Evolutionary conservation across 305 asterid genomes (phyloP), one percentile per base, ranked within the genome.

Genomic region (Rubia peregrina): DNA sequence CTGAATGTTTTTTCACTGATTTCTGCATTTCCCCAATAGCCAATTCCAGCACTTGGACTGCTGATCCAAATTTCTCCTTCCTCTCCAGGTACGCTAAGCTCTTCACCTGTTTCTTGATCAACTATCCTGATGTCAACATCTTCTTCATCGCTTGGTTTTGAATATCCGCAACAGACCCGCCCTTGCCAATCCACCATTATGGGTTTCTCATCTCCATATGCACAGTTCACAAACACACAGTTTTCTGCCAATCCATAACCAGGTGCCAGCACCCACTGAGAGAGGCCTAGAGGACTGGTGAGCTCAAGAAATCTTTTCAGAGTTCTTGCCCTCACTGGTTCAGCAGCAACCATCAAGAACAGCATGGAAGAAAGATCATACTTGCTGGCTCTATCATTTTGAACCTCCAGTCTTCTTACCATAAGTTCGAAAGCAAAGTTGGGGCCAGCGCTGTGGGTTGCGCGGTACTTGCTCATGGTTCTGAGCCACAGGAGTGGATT

Each of bases 171-270:
- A 61, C 95, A 73, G 36, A 90, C 93, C 71, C 93, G 74, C 66
- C 96, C 93, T 76, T 90, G 96, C 96, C 93, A 90, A 73, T 90
- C 96, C 68, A 88, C 85, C 71, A 84, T 38, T 19, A 85, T 51
- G 19, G 96, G 89, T 43, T 76, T 86, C 61, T 85, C 85, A 76
- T 86, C 93, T 41, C 95, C 96, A 74, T 88, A 90, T 5, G 91
- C 95, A 74, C 95, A 86, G 26, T 83, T 83, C 21, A 85, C 96
- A 78, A 86, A 90, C 60, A 89, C 96, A 36, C 96, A 90, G 66
- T 90, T 90, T 80, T 90, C 96, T 7, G 96, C 96, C 85, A 90
- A 84, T 66, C 96, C 96, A 48, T 90, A 88, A 22, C 96, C 93
- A 38, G 96, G 96, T 42, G 96, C 95, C 90, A 88, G 79, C 51